Conservation (phyloP, 148 eudicot species). For the Pharnaceum exiguum region DNA sequence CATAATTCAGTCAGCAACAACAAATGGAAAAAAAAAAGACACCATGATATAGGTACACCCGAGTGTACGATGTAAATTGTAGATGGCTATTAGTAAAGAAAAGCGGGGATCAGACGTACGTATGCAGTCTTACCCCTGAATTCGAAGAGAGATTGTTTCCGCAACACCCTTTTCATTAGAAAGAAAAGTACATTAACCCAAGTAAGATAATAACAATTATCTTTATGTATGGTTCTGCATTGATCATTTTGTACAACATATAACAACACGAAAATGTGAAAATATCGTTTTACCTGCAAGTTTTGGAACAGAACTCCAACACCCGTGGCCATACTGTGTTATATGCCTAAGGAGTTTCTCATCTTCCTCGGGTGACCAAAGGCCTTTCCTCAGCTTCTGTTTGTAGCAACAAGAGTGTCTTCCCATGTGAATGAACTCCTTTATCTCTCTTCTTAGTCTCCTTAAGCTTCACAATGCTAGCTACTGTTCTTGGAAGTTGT, state of each 20-base stretch:
- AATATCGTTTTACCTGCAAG: conserved; percentile 54
- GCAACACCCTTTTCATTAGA: not conserved
- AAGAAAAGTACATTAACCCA: not conserved
- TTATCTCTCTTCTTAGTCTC: not conserved
- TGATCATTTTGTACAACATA: not conserved
- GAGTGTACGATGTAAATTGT: not conserved
- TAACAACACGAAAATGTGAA: no score
- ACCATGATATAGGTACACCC: not conserved
- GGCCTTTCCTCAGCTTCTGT: conserved; percentile 92
- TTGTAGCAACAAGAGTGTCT: conserved; percentile 93
- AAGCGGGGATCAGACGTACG: not conserved
- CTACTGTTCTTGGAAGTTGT: not conserved
- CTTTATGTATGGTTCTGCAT: conserved; percentile 5
- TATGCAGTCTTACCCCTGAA: not conserved
- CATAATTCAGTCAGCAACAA: not conserved
- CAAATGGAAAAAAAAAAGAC: not conserved
- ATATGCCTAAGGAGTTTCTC: conserved; percentile 85
- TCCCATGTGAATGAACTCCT: conserved; percentile 40
- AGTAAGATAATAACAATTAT: not conserved
- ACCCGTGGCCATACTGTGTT: conserved; percentile 82
- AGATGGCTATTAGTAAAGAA: no score
- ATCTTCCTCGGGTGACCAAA: conserved; percentile 99
- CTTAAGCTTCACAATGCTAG: conserved; percentile 19
- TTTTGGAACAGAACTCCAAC: conserved; percentile 98
- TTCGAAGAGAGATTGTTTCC: not conserved